Base-by-base conservation (phyloP, 2,329 filamentous ascomycete genomes). In the Trichophyton benhamiae region DNA sequence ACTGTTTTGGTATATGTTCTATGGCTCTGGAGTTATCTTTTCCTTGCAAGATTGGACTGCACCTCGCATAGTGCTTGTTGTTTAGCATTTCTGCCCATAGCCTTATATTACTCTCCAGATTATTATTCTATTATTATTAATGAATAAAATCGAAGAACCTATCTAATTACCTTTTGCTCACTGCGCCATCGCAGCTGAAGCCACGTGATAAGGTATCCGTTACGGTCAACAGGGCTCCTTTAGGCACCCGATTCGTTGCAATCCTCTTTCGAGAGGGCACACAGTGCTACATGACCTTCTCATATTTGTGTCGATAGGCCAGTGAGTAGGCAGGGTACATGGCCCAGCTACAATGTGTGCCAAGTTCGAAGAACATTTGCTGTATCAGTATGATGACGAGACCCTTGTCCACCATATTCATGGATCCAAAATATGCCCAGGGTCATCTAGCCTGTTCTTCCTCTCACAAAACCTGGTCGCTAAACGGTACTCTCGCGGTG, bases 381-480 rank as follows among this genome's bases (percentile, higher is more conserved):
- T 62, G 57, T 27, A 59, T 30, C 20, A 59, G 44, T 60, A 60
- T 57, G 61, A 60, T 22, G 41, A 60, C 44, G 48, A 46, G 22
- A 60, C 61, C 22, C 57, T 62, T n/a, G 44, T 60, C n/a, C 20
- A 36, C 22, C 42, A 60, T 48, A 55, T 62, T 42, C 27, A 52
- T 25, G 42, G 57, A 46, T 42, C 57, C 25, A 42, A n/a, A 42
- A 20, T 42, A 58, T 42, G 38, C 25, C 20, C 41, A 27, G 22
- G 41, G 4, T 42, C 41, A 17, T 42, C 36, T 25, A 46, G 33
- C 27, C 52, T 62, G 27, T 63, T 44, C 48, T 53, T 61, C 30
- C 57, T 61, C n/a, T 63, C 61, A 44, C 20, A 57, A 30, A 59
- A 57, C 33, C 61, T 63, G 25, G 48, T 61, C 52, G 57, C 62